Evolutionary conservation across 1,284 basidiomycete species (phyloP), one percentile per base, ranked within the genome.

Genomic region (Trametes polyzona): DNA sequence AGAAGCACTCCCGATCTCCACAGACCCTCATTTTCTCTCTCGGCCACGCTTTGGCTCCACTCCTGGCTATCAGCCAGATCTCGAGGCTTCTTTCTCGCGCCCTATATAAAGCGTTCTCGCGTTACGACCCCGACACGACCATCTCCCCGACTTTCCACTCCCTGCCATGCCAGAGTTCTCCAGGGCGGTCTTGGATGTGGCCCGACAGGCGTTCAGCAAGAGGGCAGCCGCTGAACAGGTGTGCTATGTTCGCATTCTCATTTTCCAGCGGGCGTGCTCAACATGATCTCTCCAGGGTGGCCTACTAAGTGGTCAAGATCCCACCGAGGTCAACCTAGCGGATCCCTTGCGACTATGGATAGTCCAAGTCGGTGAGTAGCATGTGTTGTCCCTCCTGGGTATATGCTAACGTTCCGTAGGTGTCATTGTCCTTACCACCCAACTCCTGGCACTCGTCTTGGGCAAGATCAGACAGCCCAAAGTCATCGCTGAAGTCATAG

Each of bases 271-370:
- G n/a, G 12, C 19, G 14, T 30, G 17, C 43, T 17, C 29, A 10
- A 19, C 43, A 21, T 33, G 14, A n/a, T n/a, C n/a, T n/a, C n/a
- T n/a, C n/a, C 56, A 90, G 86, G 87, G 87, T 19, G 89, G 88
- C n/a, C 71, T 93, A 48, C 71, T 94, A 41, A 85, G 77, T 37
- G 87, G 88, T 11, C 80, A 85, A 61, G 85, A 95, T 67, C 93
- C 93, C 0, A 79, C 88, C 1, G 68, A 71, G 1, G 84, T 86
- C 75, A 85, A 90, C 62, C 47, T 78, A 0, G 54, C 72, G 0
- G 90, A 95, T 73, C 95, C 95, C 6, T 75, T 97, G 61, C 84
- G 91, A 19, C 74, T 96, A 70, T 97, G 94, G 89, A 91, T 95
- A 69, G 87, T 97, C 54, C 94, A 95, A 81, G 80, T 93, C 44